Evolutionary conservation across 2,329 filamentous ascomycete genomes (phyloP), one percentile per base, ranked within the genome.

Genomic region (Fusarium redolens): DNA sequence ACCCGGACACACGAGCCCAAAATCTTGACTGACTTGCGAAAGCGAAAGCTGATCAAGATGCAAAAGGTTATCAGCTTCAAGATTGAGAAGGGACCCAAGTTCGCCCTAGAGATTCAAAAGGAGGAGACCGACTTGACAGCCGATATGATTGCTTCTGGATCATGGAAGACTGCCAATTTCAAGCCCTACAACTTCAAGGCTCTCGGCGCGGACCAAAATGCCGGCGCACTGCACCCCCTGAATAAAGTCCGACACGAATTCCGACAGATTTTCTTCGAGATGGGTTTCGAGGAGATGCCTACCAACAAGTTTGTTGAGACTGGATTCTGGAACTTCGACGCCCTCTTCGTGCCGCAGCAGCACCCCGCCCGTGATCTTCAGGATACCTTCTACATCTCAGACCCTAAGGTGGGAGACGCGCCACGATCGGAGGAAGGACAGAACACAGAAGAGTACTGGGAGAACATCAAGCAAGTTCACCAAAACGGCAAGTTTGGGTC

Each of bases 241-340:
- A 98, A 95, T 85, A 98, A 98, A 87, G 96, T 98, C 78, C 92
- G 96, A 77, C 90, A 94, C 78, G 96, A 98, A 84, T 97, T 99
- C 89, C 89, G 96, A 66, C 93, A 96, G 80, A 98, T 99, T 81
- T 99, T 99, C 91, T 98, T 99, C 85, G 95, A 97, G 82, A 97
- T 97, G 92, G 96, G 96, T 59, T 99, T 98, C 86, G 92, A 96
- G 79, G 96, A 99, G 86, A 98, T 99, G 96, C 93, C 95, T 18
- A 98, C 96, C 55, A 92, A 93, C 84, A 91, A 93, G 82, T 98
- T 92, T 81, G 95, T 98, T 71, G 96, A 99, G 85, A 96, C 95
- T 17, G 95, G 96, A 51, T 98, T 98, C 91, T 99, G 96, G 95
- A 98, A 98, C 84, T 98, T 98, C 83, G 96, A 98, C 80, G 91